These are phyloP conservation scores for Debaryomycetaceae sp. DNA, from an alignment of 1,139 yeast genomes.

Conservation along the genomic window DNA sequence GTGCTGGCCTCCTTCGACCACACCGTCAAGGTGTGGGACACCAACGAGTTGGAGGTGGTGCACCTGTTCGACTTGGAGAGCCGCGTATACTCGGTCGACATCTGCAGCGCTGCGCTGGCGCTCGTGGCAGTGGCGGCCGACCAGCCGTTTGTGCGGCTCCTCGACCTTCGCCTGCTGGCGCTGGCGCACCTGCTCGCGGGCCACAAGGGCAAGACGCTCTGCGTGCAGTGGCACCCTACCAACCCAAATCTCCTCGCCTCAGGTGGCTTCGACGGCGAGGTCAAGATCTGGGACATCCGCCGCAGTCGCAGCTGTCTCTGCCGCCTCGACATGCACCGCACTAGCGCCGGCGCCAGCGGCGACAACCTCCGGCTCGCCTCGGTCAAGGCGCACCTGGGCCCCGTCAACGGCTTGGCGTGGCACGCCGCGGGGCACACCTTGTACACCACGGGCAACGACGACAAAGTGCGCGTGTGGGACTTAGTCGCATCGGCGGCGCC, in stretches of 20 bases:
- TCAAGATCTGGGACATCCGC: slow-evolving; percentile 72
- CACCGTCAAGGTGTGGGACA: slow-evolving; percentile 78
- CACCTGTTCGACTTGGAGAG: slow-evolving; percentile 55
- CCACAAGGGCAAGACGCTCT: slow-evolving; percentile 58
- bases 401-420: slow-evolving; percentile 75
- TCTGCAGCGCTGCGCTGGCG: slow-evolving; percentile 40
- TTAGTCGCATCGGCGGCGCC: slow-evolving; percentile 42
- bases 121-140: slow-evolving; percentile 70
- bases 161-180: slow-evolving; percentile 70
- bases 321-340: slow-evolving; percentile 49
- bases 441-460: slow-evolving; percentile 70
- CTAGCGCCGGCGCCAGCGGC: slow-evolving; percentile 18
- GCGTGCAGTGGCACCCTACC: slow-evolving; percentile 77
- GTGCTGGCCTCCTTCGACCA: slow-evolving; percentile 79
- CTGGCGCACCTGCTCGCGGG: slow-evolving; percentile 67
- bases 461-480: slow-evolving; percentile 74
- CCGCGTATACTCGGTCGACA: slow-evolving; percentile 54
- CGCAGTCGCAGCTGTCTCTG: slow-evolving; percentile 62
- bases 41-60: slow-evolving; percentile 58
- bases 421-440: slow-evolving; percentile 56
- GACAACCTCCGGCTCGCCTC: slow-evolving; percentile 30
- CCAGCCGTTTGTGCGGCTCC: slow-evolving; percentile 61
- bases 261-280: slow-evolving; percentile 74
- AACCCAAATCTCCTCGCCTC: slow-evolving; percentile 58
- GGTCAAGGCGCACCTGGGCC: slow-evolving; percentile 66